These are phyloP conservation scores for Trypanosoma melophagium DNA, from an alignment of 208 protist genomes.

Conservation along the genomic window DNA sequence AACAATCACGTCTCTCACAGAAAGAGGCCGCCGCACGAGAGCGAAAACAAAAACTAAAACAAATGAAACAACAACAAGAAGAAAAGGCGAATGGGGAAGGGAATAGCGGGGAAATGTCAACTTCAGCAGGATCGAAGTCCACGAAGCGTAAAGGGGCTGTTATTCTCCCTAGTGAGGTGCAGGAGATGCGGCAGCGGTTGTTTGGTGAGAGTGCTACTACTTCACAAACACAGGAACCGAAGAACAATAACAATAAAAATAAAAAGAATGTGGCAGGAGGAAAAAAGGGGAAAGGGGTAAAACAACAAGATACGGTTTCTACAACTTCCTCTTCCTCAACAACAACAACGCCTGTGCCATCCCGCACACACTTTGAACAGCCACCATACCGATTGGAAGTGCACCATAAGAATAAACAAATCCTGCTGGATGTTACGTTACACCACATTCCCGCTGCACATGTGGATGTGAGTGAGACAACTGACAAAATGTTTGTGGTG, in stretches of 20 bases:
- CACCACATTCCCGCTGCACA: constrained; percentile 74
- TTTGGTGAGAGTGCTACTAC: neutral
- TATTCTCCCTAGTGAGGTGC: constrained; percentile 71
- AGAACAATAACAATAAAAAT: neutral
- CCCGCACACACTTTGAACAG: constrained; percentile 24
- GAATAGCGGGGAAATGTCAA: neutral
- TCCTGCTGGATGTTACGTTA: constrained; percentile 75
- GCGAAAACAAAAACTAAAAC: constrained; percentile 44
- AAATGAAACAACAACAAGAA: too few relatives aligned
- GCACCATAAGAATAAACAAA: constrained; percentile 79
- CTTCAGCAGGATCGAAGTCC: neutral
- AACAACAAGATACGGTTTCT: too few relatives aligned
- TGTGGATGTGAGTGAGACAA: constrained; percentile 75
- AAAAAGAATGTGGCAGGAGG: neutral
- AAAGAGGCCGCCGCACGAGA: constrained; percentile 58
- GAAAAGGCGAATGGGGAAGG: neutral
- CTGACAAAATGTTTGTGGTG: constrained; percentile 47
- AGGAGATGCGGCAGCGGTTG: constrained; percentile 58
- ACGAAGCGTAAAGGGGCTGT: constrained; percentile 57
- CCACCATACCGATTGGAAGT: constrained; percentile 71
- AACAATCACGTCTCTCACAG: constrained; percentile 44
- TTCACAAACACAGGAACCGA: neutral
- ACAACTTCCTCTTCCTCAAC: neutral
- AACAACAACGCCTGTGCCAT: neutral
- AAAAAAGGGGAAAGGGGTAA: constrained; percentile 20